Percentiles rank a stretch among this genome's conserved stretches.
Conservation (phyloP, 371 early-diverging fungal species). For the Blakeslea trispora region DNA sequence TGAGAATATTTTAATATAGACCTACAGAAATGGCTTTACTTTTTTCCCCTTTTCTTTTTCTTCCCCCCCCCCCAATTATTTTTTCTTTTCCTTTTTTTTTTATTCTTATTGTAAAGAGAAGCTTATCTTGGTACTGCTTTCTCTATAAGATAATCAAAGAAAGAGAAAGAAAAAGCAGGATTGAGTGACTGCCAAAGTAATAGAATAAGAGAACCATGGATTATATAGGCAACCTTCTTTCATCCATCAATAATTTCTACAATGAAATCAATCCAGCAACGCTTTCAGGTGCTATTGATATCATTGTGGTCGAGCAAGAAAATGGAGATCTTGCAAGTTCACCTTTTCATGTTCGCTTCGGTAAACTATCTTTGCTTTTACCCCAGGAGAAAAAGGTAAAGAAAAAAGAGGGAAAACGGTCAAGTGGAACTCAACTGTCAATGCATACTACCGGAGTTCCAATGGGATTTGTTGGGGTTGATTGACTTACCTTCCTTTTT, state of each 20-base stretch:
- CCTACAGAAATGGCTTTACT: too few relatives aligned
- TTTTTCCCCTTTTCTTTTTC: constrained; percentile 3
- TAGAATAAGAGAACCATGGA: too few relatives aligned
- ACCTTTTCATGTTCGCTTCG: constrained; percentile 98
- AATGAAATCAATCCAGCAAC: constrained; percentile 97
- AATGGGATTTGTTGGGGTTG: background rate
- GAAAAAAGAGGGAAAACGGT: background rate
- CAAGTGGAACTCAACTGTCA: background rate
- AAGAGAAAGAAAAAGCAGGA: too few relatives aligned
- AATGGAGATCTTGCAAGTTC: constrained; percentile 86
- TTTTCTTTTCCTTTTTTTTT: background rate
- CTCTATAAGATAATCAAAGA: too few relatives aligned
- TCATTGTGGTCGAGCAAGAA: constrained; percentile 88
- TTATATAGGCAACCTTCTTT: constrained; percentile 46
- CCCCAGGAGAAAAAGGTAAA: constrained; percentile 80
- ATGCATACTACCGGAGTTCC: constrained; percentile 4
- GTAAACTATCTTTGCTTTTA: constrained; percentile 92
- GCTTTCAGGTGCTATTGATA: constrained; percentile 97
- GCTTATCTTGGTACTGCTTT: too few relatives aligned
- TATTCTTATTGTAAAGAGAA: constrained; percentile 27
- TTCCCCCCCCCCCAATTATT: too few relatives aligned
- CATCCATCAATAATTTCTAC: constrained; percentile 90
- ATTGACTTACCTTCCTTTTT: constrained; percentile 55
- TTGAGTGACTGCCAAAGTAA: too few relatives aligned
- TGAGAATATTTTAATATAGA: too few relatives aligned